Base-by-base conservation (phyloP, 352 stramenopile genomes). In the Phytophthora fragariae region DNA sequence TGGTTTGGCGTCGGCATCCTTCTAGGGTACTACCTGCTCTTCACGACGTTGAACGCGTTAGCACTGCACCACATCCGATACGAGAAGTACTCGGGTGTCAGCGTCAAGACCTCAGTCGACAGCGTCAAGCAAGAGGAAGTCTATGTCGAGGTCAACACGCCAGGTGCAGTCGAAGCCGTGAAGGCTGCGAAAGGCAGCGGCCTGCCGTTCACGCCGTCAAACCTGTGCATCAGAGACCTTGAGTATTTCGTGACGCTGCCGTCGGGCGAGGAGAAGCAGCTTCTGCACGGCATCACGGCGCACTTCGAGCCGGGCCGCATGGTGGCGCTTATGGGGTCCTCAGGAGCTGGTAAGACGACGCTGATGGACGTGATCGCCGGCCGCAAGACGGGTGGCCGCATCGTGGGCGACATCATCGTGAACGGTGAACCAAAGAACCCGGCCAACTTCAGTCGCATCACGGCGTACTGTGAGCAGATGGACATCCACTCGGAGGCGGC, bases 381-480 rank as follows among this genome's bases (percentile, higher is more conserved):
- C n/a, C 80, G 85, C n/a, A 93, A 93, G 73, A 90, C 83, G 14
- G 85, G 81, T 44, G 86, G 86, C 2, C 80, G 82, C 9, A 85
- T 98, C 49, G 80, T 84, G 37, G 95, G 96, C 29, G 80, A 98
- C 14, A 91, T 99, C 46, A 82, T 85, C 11, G 77, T 98, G 24
- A 98, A 98, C 77, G 95, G 95, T 24, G 86, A 65, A 57, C 63
- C 68, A 0, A 96, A 97, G 79, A 72, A 96, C 46, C 67, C 77
- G 37, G 74, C 72, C 29, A 91, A 88, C 50, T 98, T 98, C 70
- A 86, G 82, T 37, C 83, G 94, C 50, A 91, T 97, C 70, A 90
- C 83, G 6, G 94, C 91, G 12, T 99, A 98, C 69, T 94, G 97
- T 21, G 94, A 98, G 80, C 93, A 98, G 73, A 93, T 97, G 73